Base-by-base conservation (phyloP, 495 filamentous ascomycete genomes). In the Trichoderma asperelloides region DNA sequence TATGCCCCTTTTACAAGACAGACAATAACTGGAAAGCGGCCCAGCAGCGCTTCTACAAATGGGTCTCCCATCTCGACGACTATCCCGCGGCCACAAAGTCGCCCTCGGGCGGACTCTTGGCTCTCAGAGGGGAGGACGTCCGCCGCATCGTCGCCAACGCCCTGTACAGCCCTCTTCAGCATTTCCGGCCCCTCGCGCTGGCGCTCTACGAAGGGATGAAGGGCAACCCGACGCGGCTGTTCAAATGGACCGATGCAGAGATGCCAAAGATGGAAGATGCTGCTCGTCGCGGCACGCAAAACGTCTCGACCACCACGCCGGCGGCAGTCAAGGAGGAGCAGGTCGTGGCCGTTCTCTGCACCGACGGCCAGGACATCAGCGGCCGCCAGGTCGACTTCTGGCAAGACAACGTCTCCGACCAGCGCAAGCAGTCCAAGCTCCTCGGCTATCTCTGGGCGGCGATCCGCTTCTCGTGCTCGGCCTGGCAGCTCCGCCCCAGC, bases 381-480 rank as follows among this genome's bases (percentile, higher is more conserved):
- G 25, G 21, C 28, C 65, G 68, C 2, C 68, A 71, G 6, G 74
- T 75, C n/a, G 68, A 73, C 0, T 70, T 68, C 12, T 86, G 88
- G 63, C 51, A 68, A 9, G 62, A 70, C 1, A 75, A 81, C 64
- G 79, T 82, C 70, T 30, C 68, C 18, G 41, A 72, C 23, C 71
- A 86, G 12, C 70, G 72, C 16, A 65, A 65, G 11, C 81, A 86
- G 60, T 85, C 84, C 57, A 65, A 73, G 1, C 72, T 75, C 11
- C 70, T 85, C 18, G 88, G 84, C 1, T 81, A n/a, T 84, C 30
- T 77, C 78, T 91, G 86, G 87, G 77, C 85, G 7, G 71, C 69
- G 2, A 67, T 88, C 30, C 74, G 77, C 21, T 65, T 90, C 69
- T 64, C 65, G 0, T 91, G 87, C 76, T 72, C 75, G 1, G 77